Evolutionary conservation across 176 grass and related monocot species (phyloP), one percentile per base, ranked within the genome.

Genomic region (Miscanthus lutarioriparius): DNA sequence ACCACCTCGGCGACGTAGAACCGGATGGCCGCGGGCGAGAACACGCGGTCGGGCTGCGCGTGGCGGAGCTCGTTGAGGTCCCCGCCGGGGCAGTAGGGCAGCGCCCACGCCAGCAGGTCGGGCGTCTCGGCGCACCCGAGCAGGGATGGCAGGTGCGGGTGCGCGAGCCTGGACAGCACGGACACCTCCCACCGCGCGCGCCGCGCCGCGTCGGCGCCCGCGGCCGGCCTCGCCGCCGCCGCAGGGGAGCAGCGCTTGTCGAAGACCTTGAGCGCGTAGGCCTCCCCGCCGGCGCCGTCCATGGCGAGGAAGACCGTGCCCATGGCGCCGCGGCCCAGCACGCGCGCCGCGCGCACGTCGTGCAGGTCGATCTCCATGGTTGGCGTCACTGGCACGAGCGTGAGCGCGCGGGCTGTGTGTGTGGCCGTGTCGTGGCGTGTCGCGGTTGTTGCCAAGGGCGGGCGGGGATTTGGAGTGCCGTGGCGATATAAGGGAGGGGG

Each of bases 251-350:
- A 81, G 32, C 83, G 83, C 77, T 99, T 99, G 81, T 99, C 93
- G 51, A 99, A 90, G 14, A 99, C 97, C 90, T 99, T 99, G 71
- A 99, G 92, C 56, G 97, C 97, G 81, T 95, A 98, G 3, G 22
- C 8, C 22, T 58, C 66, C n/a, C 56, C 20, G 22, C 45, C 70
- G 17, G 7, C 63, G 49, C 20, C 30, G 59, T 81, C 85, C 4
- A 25, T 53, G 61, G 94, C 93, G 54, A 99, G 94, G 88, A 99
- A 96, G 17, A 99, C 97, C 49, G 93, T 94, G 64, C 93, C 97
- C 93, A 99, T 94, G 82, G 97, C 97, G 47, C 97, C 97, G 38
- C 93, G 87, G 20, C 97, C 97, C 32, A 99, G 91, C 54, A 99
- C 91, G 74, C 97, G 93, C 66, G 90, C 78, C 39, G 91, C 93